Evolutionary conservation across 2,329 filamentous ascomycete species (phyloP), one percentile per base, ranked within the genome.

Genomic region (Botrytis elliptica): DNA sequence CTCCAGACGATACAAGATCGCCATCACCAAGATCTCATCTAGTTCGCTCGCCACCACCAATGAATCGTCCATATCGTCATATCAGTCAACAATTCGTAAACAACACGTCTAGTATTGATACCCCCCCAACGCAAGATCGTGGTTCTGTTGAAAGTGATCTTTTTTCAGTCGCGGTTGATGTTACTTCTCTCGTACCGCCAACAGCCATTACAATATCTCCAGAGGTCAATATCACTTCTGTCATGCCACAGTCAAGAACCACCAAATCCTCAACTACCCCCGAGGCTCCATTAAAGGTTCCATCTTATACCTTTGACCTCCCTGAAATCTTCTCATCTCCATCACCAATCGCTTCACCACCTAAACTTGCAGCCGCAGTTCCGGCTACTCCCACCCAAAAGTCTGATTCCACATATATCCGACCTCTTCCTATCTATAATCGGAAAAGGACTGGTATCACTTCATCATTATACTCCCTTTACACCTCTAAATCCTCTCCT

Each of bases 41-140:
- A 44, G 14, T 42, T 33, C 70, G 49, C 46, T 36, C 44, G 16
- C 70, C 52, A 3, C 70, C 70, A 9, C 63, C 70, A 6, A 68
- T 25, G 38, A 42, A 72, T 40, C 70, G 70, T 44, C 70, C 70
- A 42, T 72, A 72, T 67, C 70, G 70, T 36, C 63, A 68, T 59
- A 42, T 57, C 25, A 68, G 63, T 40, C 70, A 72, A n/a, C 29
- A 25, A 25, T 25, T n/a, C 36, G 10, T 66, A 12, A n/a, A 49
- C 20, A 33, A 29, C 12, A 33, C 29, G 6, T 1, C 66, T 57
- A 16, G 1, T 22, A 3, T 42, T 10, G 25, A 40, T 42, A 29
- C 0, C 8, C 25, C 16, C n/a, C 16, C 46, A 42, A 22, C 22
- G 10, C 36, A 55, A 49, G 60, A 65, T 29, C 25, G 18, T 65